phyloP scores from a whole-genome alignment of 495 filamentous ascomycete species.

The Penicillium roqueforti region DNA sequence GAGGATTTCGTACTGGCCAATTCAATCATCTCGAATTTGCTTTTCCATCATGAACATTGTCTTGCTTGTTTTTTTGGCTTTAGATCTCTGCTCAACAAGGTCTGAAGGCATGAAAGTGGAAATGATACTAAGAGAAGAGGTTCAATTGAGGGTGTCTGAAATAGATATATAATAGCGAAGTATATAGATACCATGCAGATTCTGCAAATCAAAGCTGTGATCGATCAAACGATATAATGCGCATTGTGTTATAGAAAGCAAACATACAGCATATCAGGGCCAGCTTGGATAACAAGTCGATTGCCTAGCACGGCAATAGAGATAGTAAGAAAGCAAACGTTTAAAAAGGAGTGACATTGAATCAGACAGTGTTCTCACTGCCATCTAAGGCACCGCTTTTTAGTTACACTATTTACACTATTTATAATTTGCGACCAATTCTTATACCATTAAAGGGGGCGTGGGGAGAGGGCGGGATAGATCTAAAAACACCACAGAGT shows the following conservation, averaged over 20 bases:
- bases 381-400: neutral
- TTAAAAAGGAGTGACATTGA: neutral
- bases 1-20: neutral
- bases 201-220: neutral
- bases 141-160: neutral
- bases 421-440: too few species aligned
- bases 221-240: neutral
- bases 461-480: too few species aligned
- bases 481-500: too few species aligned
- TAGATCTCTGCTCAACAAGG: neutral
- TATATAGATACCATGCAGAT: neutral
- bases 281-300: neutral
- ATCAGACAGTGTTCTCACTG: neutral
- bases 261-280: neutral
- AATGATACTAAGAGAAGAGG: neutral
- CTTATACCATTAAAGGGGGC: too few species aligned
- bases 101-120: too few species aligned
- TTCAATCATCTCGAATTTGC: neutral
- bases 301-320: neutral
- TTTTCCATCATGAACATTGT: neutral
- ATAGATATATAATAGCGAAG: neutral
- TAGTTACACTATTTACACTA: too few species aligned
- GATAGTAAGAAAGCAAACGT: neutral
- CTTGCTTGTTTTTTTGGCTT: neutral
- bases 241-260: neutral